phyloP scores from a whole-genome alignment of 2,329 filamentous ascomycete species.

The Fusarium verticillioides region DNA sequence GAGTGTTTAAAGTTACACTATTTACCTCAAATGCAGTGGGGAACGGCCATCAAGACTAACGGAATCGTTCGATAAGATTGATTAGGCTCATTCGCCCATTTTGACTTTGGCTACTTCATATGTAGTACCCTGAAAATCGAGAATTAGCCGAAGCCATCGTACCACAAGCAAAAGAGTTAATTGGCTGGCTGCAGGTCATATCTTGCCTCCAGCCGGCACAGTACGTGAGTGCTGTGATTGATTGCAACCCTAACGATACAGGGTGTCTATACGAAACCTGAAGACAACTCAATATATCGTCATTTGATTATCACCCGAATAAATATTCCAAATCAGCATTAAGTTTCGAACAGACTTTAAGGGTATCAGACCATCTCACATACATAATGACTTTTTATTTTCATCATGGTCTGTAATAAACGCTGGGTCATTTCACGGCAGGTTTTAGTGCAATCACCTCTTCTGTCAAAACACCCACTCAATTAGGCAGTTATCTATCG shows the following conservation, averaged over 20 bases:
- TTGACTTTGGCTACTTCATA: neutral
- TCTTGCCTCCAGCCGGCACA: neutral
- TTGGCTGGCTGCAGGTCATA: neutral
- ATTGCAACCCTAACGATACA: neutral
- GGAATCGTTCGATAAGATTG: neutral
- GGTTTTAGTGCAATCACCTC: neutral
- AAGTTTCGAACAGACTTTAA: neutral
- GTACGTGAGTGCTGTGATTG: neutral
- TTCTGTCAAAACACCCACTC: neutral
- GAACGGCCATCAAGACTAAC: neutral
- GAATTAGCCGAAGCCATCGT: neutral
- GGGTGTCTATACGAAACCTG: neutral
- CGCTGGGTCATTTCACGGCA: neutral
- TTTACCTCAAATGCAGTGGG: neutral
- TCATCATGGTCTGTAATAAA: neutral
- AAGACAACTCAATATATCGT: neutral
- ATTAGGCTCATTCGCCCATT: neutral
- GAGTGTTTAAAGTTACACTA: neutral
- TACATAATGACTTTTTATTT: neutral
- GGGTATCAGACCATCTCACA: accelerated
- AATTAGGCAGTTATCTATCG: neutral
- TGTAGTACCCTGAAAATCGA: neutral
- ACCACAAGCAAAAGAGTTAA: neutral
- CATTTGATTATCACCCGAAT: neutral
- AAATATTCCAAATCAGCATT: neutral